phyloP scores from a whole-genome alignment of 345 rosid species.

The Bretschneidera sinensis region DNA sequence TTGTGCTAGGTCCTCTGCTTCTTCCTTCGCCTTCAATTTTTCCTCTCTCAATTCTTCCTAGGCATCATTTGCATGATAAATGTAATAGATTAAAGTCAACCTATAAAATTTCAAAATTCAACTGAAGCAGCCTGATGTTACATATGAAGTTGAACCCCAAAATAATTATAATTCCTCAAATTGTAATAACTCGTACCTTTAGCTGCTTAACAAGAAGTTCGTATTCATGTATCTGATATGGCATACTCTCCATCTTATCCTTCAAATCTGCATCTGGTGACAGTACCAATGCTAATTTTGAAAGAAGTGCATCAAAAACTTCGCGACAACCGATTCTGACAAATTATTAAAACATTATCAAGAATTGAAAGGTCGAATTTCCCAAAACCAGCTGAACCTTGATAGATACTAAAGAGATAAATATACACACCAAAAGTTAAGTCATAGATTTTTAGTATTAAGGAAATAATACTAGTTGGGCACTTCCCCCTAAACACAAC shows the following conservation, averaged over 20 bases:
- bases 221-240: slow-evolving; percentile 48
- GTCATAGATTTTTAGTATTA: background rate
- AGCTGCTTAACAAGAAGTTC: slow-evolving; percentile 54
- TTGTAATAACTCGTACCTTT: slow-evolving; percentile 40
- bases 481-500: background rate
- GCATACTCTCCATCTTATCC: slow-evolving; percentile 38
- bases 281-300: slow-evolving; percentile 27
- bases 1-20: slow-evolving; percentile 87
- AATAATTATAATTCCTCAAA: slow-evolving; percentile 1
- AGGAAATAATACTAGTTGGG: background rate
- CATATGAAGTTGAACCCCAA: background rate
- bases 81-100: slow-evolving; percentile 1
- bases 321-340: slow-evolving; percentile 32
- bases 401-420: background rate
- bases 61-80: slow-evolving; percentile 13
- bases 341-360: background rate
- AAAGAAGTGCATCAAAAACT: slow-evolving; percentile 30
- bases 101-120: slow-evolving; percentile 9
- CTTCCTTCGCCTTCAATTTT: slow-evolving; percentile 79
- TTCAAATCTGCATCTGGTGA: slow-evolving; percentile 31
- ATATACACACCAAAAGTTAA: background rate
- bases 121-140: slow-evolving; percentile 5
- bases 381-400: no score
- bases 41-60: slow-evolving; percentile 70
- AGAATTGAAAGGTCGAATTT: no score